Evolutionary conservation across 2,329 filamentous ascomycete species (phyloP).

Genomic region (Neofusicoccum parvum): DNA sequence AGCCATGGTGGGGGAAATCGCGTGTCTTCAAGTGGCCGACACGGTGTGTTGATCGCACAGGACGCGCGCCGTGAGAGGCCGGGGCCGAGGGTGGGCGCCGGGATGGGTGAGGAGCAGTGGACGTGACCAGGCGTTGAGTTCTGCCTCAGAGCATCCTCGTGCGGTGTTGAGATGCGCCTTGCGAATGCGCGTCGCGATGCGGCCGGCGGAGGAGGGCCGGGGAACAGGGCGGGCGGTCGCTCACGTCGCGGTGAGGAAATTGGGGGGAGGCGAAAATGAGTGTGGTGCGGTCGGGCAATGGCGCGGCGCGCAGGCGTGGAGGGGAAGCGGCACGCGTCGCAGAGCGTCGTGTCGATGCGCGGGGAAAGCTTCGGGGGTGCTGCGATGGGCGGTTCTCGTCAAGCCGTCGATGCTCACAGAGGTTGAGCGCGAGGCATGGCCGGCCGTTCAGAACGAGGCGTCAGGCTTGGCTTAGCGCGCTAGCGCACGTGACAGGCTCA

Average conservation of each 20-base stretch:
- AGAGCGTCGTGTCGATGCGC: conserved; percentile 37
- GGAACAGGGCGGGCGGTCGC: conserved; percentile 17
- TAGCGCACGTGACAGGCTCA: neutral
- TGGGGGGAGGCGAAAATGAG: conserved; percentile 22
- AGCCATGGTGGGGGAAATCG: conserved; percentile 60
- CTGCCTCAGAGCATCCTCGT: conserved; percentile 21
- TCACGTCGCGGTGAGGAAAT: conserved; percentile 19
- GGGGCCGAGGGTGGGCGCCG: conserved; percentile 6
- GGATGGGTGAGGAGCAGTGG: conserved; percentile 1
- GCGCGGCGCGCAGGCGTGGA: conserved; percentile 18
- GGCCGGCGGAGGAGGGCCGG: conserved; percentile 20
- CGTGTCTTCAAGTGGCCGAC: conserved; percentile 6
- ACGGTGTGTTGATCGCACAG: neutral
- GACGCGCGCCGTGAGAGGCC: conserved; percentile 12
- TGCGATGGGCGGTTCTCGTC: conserved; percentile 26
- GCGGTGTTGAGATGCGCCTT: conserved; percentile 17
- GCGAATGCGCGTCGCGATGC: conserved; percentile 16
- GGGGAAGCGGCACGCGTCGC: conserved; percentile 35
- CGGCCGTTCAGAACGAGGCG: conserved; percentile 25
- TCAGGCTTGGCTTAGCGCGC: neutral
- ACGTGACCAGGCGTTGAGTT: conserved; percentile 4
- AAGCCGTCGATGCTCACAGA: conserved; percentile 19
- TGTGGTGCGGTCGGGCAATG: conserved; percentile 19
- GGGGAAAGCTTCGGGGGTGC: conserved; percentile 39
- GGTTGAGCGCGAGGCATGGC: conserved; percentile 23